phyloP scores from a whole-genome alignment of 2,329 filamentous ascomycete genomes.

The Domatiomyces catenatus region DNA sequence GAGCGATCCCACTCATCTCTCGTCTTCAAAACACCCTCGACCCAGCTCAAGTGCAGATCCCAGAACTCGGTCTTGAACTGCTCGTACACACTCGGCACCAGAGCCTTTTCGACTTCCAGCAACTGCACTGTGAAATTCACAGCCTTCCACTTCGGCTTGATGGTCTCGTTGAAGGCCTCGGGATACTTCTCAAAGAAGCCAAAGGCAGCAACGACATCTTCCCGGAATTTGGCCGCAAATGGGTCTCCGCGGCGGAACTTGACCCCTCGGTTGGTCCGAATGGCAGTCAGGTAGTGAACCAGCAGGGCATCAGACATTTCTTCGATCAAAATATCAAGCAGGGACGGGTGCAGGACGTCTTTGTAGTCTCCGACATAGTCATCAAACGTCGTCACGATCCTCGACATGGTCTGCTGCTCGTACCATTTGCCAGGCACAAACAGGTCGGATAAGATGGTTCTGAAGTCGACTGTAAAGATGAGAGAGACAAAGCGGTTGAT shows the following conservation, averaged over 20 bases:
- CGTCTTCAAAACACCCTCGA: slow-evolving; percentile 73
- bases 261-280: slow-evolving; percentile 68
- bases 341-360: slow-evolving; percentile 65
- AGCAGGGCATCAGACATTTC: slow-evolving; percentile 87
- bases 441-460: slow-evolving; percentile 65
- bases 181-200: slow-evolving; percentile 64
- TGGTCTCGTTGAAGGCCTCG: slow-evolving; percentile 52
- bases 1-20: slow-evolving; percentile 87
- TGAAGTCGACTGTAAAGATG: slow-evolving; percentile 84
- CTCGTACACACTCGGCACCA: slow-evolving; percentile 63
- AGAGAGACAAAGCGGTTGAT: slow-evolving; percentile 73
- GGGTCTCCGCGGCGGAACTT: slow-evolving; percentile 78
- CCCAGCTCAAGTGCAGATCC: slow-evolving; percentile 90
- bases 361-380: slow-evolving; percentile 87
- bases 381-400: slow-evolving; percentile 86
- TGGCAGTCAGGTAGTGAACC: slow-evolving; percentile 63
- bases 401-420: slow-evolving; percentile 67
- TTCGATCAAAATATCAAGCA: slow-evolving; percentile 83
- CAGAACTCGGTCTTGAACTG: slow-evolving; percentile 75
- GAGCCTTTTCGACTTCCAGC: slow-evolving; percentile 56
- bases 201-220: slow-evolving; percentile 81
- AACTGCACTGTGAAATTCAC: slow-evolving; percentile 71
- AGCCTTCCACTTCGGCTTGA: slow-evolving; percentile 86
- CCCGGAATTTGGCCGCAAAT: slow-evolving; percentile 83
- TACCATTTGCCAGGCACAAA: slow-evolving; percentile 82